These are phyloP conservation scores for Hirschfeldia incana DNA, from an alignment of 345 rosid genomes.

Conservation along the genomic window DNA sequence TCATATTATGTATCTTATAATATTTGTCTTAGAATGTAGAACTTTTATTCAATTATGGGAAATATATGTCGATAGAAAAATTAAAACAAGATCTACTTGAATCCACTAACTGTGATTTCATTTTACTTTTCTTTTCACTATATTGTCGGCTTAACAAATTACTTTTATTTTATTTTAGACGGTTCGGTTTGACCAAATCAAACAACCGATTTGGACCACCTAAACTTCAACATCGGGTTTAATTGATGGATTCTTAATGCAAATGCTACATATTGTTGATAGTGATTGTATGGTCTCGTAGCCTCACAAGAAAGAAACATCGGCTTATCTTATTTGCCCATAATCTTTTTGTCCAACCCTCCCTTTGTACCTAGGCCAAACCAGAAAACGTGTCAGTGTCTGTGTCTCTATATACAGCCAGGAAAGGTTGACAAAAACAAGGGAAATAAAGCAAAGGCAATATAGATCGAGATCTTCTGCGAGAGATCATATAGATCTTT, in stretches of 20 bases:
- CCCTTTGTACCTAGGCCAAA: conserved; percentile 6
- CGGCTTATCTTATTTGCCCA: conserved; percentile 28
- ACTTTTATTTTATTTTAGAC: background rate
- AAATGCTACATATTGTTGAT: conserved; percentile 27
- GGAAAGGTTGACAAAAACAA: background rate
- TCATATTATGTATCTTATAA: background rate
- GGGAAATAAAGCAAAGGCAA: background rate
- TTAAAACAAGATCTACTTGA: background rate
- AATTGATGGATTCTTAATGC: conserved; percentile 16
- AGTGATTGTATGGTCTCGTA: conserved; percentile 25
- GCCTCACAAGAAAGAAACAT: conserved; percentile 28
- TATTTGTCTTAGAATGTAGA: background rate
- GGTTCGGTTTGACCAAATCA: conserved; percentile 10
- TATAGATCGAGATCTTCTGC: background rate
- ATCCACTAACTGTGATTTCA: conserved; percentile 9
- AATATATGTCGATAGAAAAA: too few relatives aligned
- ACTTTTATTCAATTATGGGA: background rate
- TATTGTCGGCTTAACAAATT: background rate
- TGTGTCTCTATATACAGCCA: background rate
- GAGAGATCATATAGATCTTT: background rate
- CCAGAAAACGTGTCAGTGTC: background rate
- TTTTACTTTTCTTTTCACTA: background rate
- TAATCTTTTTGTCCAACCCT: conserved; percentile 6
- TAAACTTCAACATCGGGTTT: conserved; percentile 18
- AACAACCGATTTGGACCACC: conserved; percentile 19